Percentiles rank a stretch among this genome's conserved stretches.
These are phyloP conservation scores for Phytophthora vignae DNA, from an alignment of 352 stramenopile species.

Conservation along the genomic window DNA sequence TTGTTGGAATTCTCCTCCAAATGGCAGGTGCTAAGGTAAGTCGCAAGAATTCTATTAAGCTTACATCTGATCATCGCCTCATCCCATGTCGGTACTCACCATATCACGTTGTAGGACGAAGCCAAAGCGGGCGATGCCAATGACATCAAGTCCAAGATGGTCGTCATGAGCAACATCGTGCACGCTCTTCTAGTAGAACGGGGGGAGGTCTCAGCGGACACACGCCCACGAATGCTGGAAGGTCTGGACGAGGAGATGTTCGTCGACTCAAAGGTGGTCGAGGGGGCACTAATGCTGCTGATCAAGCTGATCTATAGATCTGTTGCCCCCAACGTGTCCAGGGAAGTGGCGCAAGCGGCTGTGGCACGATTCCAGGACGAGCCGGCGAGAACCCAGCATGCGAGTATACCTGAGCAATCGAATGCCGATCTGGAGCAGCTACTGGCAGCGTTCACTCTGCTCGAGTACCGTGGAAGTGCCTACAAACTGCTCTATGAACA, in stretches of 20 bases:
- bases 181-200: background rate
- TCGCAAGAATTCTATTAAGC: too few species aligned
- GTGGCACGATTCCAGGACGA: background rate
- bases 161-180: background rate
- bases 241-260: background rate
- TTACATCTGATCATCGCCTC: too few species aligned
- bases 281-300: background rate
- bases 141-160: background rate
- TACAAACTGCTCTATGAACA: background rate
- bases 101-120: background rate
- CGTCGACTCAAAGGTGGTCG: background rate
- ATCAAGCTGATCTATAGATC: background rate
- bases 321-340: background rate
- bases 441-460: background rate
- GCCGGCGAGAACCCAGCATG: background rate
- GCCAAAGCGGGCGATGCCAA: background rate
- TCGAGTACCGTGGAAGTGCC: background rate
- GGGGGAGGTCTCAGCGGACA: background rate
- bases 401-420: background rate
- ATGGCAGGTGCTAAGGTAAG: too few species aligned
- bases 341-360: background rate
- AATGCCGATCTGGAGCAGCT: background rate
- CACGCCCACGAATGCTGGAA: background rate
- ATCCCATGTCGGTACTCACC: too few species aligned
- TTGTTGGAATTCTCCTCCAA: too few species aligned